Base-by-base conservation (phyloP, 2,329 filamentous ascomycete species). In the Trichoderma oligosporum region DNA sequence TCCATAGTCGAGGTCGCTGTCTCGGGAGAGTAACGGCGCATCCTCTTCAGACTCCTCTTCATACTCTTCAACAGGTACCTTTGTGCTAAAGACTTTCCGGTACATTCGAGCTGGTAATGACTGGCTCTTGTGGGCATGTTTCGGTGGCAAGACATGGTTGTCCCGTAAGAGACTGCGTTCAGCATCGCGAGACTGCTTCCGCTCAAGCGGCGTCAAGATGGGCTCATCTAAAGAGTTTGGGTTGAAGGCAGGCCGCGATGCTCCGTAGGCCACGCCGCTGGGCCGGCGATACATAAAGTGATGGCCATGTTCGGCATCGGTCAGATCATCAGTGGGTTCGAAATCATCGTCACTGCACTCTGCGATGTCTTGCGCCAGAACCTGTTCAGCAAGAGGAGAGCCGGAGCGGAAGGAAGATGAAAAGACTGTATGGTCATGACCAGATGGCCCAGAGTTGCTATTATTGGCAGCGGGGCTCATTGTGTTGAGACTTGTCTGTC, bases 231-330 rank as follows among this genome's bases (percentile, higher is more conserved):
- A 59, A 8, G 68, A 68, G 46, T 78, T 76, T 4, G 84, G 83
- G 24, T 89, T 81, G 58, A 95, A 78, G 4, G 87, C 82, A 3
- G 87, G 86, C 54, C 90, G 80, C 1, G 84, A 81, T 22, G 86
- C 86, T 11, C 87, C 88, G 59, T 83, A 89, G 27, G 87, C 85
- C 41, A 94, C 85, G 67, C 86, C 88, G 63, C 85, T 88, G 1
- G 91, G 89, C 44, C 91, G 82, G 56, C 88, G 84, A 73, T 94
- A 96, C 64, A 78, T 79, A 67, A 71, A 76, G 56, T 75, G 79
- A n/a, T 73, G 73, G 9, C 73, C 73, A 42, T 76, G 67, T 48
- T 75, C 68, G 51, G 68, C 63, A 4, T 71, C 72, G 2, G 65
- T 64, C 25, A 70, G 65, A 35, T 68, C 69, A 11, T 66, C 67